phyloP scores from a whole-genome alignment of 2,329 filamentous ascomycete species.

The Ilyonectria robusta region DNA sequence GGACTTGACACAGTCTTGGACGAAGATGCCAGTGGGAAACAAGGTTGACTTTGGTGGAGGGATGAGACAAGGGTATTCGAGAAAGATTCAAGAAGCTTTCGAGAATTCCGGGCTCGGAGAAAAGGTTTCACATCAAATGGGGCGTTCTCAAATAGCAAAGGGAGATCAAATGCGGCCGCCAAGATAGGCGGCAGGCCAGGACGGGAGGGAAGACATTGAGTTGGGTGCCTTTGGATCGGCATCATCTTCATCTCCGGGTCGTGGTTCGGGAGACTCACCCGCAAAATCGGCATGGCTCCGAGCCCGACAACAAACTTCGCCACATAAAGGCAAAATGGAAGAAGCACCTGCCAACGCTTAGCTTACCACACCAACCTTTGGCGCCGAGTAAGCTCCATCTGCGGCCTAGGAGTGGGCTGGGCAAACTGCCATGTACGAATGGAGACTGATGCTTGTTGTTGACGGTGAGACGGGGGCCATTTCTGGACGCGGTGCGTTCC shows the following conservation, averaged over 20 bases:
- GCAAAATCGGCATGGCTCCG: background rate
- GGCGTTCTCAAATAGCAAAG: background rate
- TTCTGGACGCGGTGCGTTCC: constrained; percentile 9
- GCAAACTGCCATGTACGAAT: background rate
- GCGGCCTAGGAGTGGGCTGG: background rate
- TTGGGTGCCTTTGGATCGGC: background rate
- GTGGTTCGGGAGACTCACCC: background rate
- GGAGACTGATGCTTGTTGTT: background rate
- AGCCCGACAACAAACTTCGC: constrained; percentile 8
- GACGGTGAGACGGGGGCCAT: background rate
- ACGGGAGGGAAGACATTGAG: background rate
- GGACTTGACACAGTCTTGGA: background rate
- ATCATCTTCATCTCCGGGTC: background rate
- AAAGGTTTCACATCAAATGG: constrained; percentile 13
- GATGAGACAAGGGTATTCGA: constrained; percentile 12
- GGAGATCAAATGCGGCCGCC: background rate
- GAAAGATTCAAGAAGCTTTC: constrained; percentile 21
- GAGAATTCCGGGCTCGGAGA: constrained; percentile 5
- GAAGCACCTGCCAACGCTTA: background rate
- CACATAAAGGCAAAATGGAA: background rate
- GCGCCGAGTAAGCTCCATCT: background rate
- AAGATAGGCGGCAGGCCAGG: background rate
- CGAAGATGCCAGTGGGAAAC: background rate
- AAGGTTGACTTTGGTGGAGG: constrained; percentile 4
- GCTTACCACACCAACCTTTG: background rate